Base-by-base conservation (phyloP, 2,329 filamentous ascomycete species). In the Talaromyces sp. region DNA sequence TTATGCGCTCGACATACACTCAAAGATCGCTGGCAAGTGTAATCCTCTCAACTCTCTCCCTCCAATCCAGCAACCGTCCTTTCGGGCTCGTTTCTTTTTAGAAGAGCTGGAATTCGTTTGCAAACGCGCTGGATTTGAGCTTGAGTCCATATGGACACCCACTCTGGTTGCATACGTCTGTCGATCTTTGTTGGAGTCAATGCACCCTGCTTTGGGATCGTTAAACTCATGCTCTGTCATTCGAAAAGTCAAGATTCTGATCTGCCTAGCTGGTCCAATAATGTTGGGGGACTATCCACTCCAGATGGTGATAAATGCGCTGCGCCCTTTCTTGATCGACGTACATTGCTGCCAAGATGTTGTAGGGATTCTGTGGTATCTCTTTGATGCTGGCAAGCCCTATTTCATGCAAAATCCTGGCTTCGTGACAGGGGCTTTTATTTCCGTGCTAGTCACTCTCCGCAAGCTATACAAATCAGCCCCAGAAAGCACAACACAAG, bases 341-440 rank as follows among this genome's bases (percentile, higher is more conserved):
- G 82, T 87, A 0, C 88, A 95, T 66, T 97, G 93, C 70, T 89
- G 92, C 9, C 90, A 96, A 66, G 94, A 99, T 75, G 87, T 90
- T 1, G 80, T 97, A 40, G 93, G 92, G 0, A 83, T 99, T 30
- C 86, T 89, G 54, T 88, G 91, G 69, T 97, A 96, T 71, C 80
- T 99, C 1, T 78, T 97, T 13, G 77, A 83, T 5, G 81, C 82
- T 47, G 91, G 93, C 7, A 75, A 77, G 14, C 63, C 75, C 4
- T 86, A 93, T 67, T 77, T 99, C 4, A 74, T 71, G 3, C 78
- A 82, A 29, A 79, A 82, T 0, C 86, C 91, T 0, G 87, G 86
- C 0, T 97, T 97, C 63, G 77, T 95, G 37, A 86, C 89, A 10
- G 93, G 92, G 0, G 88, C 92, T 58, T 82, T 88, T 1, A 76